Base-by-base conservation (phyloP, 805 yeast species). In the Lachancea kluyveri region DNA sequence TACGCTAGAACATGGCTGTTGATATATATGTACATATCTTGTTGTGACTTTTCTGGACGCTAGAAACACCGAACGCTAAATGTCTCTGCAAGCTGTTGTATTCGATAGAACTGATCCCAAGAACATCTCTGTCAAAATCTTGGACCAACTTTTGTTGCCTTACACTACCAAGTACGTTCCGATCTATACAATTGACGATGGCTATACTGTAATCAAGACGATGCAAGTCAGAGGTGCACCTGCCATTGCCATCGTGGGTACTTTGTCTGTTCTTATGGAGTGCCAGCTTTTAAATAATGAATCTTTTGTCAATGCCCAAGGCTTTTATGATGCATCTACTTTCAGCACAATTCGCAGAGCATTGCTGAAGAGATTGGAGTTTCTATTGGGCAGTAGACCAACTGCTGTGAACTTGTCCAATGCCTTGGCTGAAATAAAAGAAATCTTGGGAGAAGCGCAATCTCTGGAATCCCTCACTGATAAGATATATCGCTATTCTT, bases 171-270 rank as follows among this genome's bases (percentile, higher is more conserved):
- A 64, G 29, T 90, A 85, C 56, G 62, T 88, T 13, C 53, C 67
- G 1, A 72, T 90, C 36, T 43, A 62, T 22, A 62, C 74, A 11
- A 75, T 84, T 30, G 78, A 78, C 28, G 87, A 80, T 54, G 96
- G 94, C 3, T 85, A 63, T 58, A 67, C 69, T 12, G 94, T 83
- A n/a, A 90, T 90, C 56, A 79, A 77, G 51, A 68, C 68, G 36
- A 90, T 90, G 98, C 87, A 84, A 48, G 96, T 94, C 4, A 70
- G 98, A 54, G 98, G 98, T 22, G 98, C 98, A 0, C 98, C 98
- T 0, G 97, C 97, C 1, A 90, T 90, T 52, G 96, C 96, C 40
- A 84, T 90, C 36, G 96, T 90, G 3, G 97, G 95, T 4, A 77
- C 87, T 1, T 69, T 88, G 38, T 74, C 95, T 2, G 71, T 90